Conservation (phyloP, 2,329 filamentous ascomycete genomes). For the Pseudogymnoascus sp. region DNA sequence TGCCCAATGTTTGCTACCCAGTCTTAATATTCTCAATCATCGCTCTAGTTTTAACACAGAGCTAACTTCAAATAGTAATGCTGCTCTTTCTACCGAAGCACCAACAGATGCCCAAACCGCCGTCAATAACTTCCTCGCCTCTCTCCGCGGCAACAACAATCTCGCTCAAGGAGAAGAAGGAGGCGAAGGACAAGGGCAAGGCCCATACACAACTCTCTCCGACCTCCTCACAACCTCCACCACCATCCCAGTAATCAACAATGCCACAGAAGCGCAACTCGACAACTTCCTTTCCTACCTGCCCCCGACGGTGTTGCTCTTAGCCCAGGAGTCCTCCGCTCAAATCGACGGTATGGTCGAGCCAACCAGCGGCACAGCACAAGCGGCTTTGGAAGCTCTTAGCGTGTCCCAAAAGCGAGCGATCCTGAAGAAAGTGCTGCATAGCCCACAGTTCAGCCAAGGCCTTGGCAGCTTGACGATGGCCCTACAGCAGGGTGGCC, state of each 20-base stretch:
- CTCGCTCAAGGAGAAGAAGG: constrained; percentile 22
- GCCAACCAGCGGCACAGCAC: constrained; percentile 57
- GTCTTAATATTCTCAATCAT: neutral
- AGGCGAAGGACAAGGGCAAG: constrained; percentile 40
- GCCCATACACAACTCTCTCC: constrained; percentile 73
- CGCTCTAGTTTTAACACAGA: constrained; percentile 10
- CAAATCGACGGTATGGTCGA: constrained; percentile 52
- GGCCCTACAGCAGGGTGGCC: constrained; percentile 79
- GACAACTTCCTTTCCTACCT: constrained; percentile 70
- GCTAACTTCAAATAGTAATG: constrained; percentile 8
- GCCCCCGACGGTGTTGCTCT: constrained; percentile 67
- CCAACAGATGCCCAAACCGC: constrained; percentile 62
- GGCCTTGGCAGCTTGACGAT: constrained; percentile 77
- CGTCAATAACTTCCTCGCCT: constrained; percentile 83
- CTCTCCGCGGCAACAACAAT: constrained; percentile 50
- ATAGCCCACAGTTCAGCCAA: constrained; percentile 86
- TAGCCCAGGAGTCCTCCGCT: constrained; percentile 60
- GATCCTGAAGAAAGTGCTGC: constrained; percentile 71
- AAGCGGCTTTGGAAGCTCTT: constrained; percentile 66
- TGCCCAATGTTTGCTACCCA: neutral
- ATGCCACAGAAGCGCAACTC: constrained; percentile 48
- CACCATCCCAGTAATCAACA: constrained; percentile 69
- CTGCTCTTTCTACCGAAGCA: constrained; percentile 43
- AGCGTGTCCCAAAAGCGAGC: constrained; percentile 68
- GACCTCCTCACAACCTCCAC: constrained; percentile 73